Base-by-base conservation (phyloP, 495 filamentous ascomycete genomes). In the Tetracladium setigerum region DNA sequence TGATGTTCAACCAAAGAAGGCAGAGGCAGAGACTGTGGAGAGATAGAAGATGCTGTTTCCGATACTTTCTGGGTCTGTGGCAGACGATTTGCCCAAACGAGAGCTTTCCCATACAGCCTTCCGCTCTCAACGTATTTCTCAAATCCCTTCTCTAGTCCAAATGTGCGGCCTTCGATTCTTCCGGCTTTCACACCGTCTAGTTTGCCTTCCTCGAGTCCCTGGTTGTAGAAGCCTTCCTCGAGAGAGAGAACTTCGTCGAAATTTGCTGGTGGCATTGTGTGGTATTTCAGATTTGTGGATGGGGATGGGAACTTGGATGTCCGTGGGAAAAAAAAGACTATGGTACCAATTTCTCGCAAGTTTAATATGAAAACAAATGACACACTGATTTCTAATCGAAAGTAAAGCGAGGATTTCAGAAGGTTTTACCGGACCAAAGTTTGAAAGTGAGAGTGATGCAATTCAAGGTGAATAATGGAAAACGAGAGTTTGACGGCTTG, bases 131-230 rank as follows among this genome's bases (percentile, higher is more conserved):
- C 54, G 56, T 87, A 95, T 66, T 95, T 96, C 58, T 92, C 86
- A 49, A 91, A 97, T 1, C 90, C 92, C 54, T 92, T 94, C 58
- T 94, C 85, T 3, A 97, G 74, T 0, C 91, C 92, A 60, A 97
- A 87, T 11, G 86, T 72, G 31, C 86, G 84, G 33, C 94, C 94
- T 74, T 99, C 92, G 38, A 84, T 78, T 24, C 79, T 81, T 10
- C 94, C 92, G 12, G 87, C 81, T 55, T 74, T 70, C n/a, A 77
- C 70, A 19, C 92, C 92, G 62, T 95, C 94, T 35, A 70, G 68
- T 27, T 76, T 58, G 15, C 92, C 92, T 47, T 89, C 70, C 8
- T 71, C 64, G 64, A 87, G 90, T 32, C 92, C 94, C 62, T 95
- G 80, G 35, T 79, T 69, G 68, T 96, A 95, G 68, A 89, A 95